Evolutionary conservation across 2,329 filamentous ascomycete genomes (phyloP).

Genomic region (Trichoderma pleuroti): DNA sequence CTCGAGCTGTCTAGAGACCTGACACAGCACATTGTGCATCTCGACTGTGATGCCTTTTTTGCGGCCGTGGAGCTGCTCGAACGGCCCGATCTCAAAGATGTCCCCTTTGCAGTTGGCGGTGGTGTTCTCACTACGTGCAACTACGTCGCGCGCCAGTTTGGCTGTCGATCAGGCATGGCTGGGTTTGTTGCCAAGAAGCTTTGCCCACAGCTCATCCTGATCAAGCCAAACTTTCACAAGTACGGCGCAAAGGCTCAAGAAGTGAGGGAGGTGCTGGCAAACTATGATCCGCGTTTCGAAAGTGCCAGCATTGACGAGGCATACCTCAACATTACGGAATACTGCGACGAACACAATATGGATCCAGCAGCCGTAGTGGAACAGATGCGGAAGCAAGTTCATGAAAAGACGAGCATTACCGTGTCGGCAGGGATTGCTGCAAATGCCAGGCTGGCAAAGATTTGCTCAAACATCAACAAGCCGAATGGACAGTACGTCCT

Average conservation of each 20-base stretch:
- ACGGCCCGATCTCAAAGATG: conserved; percentile 75
- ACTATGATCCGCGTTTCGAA: conserved; percentile 90
- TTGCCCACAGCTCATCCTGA: conserved; percentile 77
- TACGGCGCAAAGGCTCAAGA: conserved; percentile 89
- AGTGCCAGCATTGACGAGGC: conserved; percentile 95
- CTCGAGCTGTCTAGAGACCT: conserved; percentile 78
- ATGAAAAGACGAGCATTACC: conserved; percentile 74
- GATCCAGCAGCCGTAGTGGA: conserved; percentile 69
- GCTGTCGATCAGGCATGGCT: conserved; percentile 92
- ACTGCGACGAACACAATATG: conserved; percentile 67
- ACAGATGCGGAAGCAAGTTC: conserved; percentile 73
- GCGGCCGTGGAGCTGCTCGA: conserved; percentile 87
- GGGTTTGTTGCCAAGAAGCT: conserved; percentile 92
- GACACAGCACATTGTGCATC: conserved; percentile 79
- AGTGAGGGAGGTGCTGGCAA: conserved; percentile 72
- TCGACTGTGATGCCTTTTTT: conserved; percentile 98
- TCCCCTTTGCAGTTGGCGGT: conserved; percentile 85
- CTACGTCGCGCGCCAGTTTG: conserved; percentile 85
- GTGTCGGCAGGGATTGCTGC: conserved; percentile 92
- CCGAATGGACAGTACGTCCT: conserved; percentile 88
- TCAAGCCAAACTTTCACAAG: conserved; percentile 85
- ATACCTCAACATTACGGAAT: conserved; percentile 90
- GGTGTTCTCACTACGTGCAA: conserved; percentile 70
- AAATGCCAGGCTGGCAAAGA: conserved; percentile 91
- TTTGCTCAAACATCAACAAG: conserved; percentile 93